phyloP scores from a whole-genome alignment of 1,284 basidiomycete species.

The Ceratobasidium sp. region DNA sequence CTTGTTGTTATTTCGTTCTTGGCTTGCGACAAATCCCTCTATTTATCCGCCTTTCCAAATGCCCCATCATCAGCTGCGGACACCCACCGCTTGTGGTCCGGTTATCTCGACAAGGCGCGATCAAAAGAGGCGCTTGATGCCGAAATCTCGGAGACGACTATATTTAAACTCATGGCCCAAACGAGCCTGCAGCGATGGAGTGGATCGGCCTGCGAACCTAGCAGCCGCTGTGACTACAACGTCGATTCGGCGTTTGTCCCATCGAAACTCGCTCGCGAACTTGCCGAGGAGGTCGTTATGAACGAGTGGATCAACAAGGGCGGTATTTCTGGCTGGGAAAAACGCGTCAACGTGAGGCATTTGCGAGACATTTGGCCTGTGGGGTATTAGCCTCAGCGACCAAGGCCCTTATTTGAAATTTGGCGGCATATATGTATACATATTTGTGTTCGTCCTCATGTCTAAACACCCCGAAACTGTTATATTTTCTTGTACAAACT shows the following conservation, averaged over 20 bases:
- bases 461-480: too few relatives aligned
- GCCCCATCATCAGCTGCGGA: neutral
- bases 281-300: constrained; percentile 19
- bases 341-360: constrained; percentile 20
- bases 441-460: constrained; percentile 3
- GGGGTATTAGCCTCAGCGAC: neutral
- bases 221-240: neutral
- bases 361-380: constrained; percentile 25
- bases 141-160: neutral
- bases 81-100: constrained; percentile 1
- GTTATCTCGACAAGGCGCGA: constrained; percentile 9
- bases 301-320: constrained; percentile 24
- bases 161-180: constrained; percentile 2
- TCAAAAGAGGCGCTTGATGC: neutral
- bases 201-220: neutral
- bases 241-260: neutral
- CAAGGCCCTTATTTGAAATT: constrained; percentile 1
- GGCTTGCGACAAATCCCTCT: constrained; percentile 29
- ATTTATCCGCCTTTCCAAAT: neutral
- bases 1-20: constrained; percentile 29
- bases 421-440: neutral
- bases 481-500: too few relatives aligned
- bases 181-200: neutral
- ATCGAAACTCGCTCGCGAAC: neutral
- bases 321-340: neutral